Evolutionary conservation across 495 filamentous ascomycete species (phyloP).

Genomic region (Aspergillus saccharolyticus): DNA sequence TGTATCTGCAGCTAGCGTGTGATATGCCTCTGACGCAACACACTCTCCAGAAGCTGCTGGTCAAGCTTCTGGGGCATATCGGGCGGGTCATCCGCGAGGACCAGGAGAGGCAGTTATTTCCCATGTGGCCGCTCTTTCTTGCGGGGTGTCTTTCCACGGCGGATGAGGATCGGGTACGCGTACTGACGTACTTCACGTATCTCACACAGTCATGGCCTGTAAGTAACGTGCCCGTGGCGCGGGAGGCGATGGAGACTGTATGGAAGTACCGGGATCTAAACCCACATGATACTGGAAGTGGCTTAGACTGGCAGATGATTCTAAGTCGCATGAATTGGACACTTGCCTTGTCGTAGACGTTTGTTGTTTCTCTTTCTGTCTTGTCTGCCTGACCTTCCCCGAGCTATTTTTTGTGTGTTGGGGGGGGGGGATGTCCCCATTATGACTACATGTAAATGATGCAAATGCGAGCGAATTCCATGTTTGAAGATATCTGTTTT

Average conservation of each 20-base stretch:
- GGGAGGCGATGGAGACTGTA: conserved; percentile 16
- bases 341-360: conserved; percentile 1
- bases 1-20: conserved; percentile 2
- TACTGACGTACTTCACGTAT: conserved; percentile 1
- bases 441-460: too few relatives aligned
- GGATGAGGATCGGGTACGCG: conserved; percentile 2
- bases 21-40: conserved; percentile 2
- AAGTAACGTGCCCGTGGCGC: not conserved
- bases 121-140: conserved; percentile 8
- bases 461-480: too few relatives aligned
- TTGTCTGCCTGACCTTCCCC: too few relatives aligned
- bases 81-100: conserved; percentile 4
- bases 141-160: conserved; percentile 2
- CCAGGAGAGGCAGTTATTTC: conserved; percentile 5
- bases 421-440: too few relatives aligned
- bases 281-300: not conserved
- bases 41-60: not conserved
- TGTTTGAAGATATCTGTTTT: too few relatives aligned
- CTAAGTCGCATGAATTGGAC: conserved; percentile 5
- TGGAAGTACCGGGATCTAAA: conserved; percentile 17
- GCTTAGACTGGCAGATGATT: conserved; percentile 5
- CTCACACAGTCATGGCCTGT: conserved; percentile 2
- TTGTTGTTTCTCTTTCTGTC: not conserved
- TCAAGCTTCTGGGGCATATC: not conserved
- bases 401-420: too few relatives aligned